These are phyloP conservation scores for Irpex lacteus DNA, from an alignment of 1,284 basidiomycete species.

Conservation along the genomic window DNA sequence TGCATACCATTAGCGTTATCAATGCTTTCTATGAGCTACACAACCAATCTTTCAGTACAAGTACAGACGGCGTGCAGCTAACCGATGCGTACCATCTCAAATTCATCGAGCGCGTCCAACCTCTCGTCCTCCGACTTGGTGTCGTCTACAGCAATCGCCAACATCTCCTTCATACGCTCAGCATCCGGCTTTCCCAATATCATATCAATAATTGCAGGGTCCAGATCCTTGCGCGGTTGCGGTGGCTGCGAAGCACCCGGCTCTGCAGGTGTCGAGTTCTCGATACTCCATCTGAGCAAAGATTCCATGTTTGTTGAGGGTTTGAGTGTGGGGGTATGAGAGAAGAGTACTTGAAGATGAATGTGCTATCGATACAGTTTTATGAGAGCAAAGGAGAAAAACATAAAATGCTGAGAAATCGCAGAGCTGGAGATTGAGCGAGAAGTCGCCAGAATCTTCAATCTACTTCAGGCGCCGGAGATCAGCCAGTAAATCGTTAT, in stretches of 20 bases:
- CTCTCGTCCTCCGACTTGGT: constrained; percentile 62
- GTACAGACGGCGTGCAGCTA: background rate
- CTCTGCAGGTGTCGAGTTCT: constrained; percentile 49
- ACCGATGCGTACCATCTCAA: constrained; percentile 81
- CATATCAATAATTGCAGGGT: constrained; percentile 80
- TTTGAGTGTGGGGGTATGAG: background rate
- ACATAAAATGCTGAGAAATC: background rate
- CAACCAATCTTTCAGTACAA: background rate
- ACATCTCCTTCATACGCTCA: constrained; percentile 84
- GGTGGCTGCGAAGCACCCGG: constrained; percentile 26
- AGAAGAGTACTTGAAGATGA: background rate
- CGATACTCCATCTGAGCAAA: constrained; percentile 73
- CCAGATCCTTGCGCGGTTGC: constrained; percentile 48
- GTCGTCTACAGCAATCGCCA: constrained; percentile 70
- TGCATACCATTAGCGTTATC: constrained; percentile 90
- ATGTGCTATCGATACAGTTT: constrained; percentile 1
- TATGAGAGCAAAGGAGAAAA: background rate
- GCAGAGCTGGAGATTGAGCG: background rate
- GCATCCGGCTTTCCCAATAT: constrained; percentile 88
- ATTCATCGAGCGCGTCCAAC: constrained; percentile 83
- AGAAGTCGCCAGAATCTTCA: constrained; percentile 3
- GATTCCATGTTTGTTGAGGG: constrained; percentile 51
- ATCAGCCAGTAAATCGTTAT: background rate
- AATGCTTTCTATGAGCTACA: constrained; percentile 85
- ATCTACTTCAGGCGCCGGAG: background rate